These are phyloP conservation scores for Lycium barbarum DNA, from an alignment of 257 asterid species.

Conservation along the genomic window DNA sequence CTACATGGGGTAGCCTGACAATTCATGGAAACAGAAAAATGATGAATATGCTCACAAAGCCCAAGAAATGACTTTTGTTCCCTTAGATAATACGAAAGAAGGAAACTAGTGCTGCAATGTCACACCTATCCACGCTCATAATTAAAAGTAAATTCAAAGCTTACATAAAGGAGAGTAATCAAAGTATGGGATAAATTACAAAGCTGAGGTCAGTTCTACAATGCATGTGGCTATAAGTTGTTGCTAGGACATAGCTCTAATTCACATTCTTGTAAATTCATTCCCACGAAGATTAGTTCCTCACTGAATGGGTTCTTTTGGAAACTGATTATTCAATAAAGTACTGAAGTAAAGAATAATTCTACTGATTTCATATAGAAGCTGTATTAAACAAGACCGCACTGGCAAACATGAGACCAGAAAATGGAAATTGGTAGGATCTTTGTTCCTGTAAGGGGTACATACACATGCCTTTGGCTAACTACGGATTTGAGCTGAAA, in stretches of 20 bases:
- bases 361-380: constrained; percentile 6
- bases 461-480: background rate
- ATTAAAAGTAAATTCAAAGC: background rate
- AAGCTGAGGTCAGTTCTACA: constrained; percentile 19
- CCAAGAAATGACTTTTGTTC: background rate
- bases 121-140: constrained; percentile 22
- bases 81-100: constrained; percentile 16
- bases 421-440: background rate
- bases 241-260: constrained; percentile 13
- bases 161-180: constrained; percentile 13
- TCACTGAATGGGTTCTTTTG: background rate
- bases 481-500: background rate
- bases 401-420: background rate
- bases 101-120: background rate
- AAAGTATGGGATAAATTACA: background rate
- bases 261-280: background rate
- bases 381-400: constrained; percentile 14
- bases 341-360: constrained; percentile 16
- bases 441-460: background rate
- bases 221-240: background rate
- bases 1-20: constrained; percentile 58
- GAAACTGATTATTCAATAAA: background rate
- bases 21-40: constrained; percentile 47
- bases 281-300: background rate
- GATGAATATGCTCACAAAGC: background rate